These are phyloP conservation scores for Coemansia sp. DNA, from an alignment of 192 early-diverging fungal species.

Conservation along the genomic window DNA sequence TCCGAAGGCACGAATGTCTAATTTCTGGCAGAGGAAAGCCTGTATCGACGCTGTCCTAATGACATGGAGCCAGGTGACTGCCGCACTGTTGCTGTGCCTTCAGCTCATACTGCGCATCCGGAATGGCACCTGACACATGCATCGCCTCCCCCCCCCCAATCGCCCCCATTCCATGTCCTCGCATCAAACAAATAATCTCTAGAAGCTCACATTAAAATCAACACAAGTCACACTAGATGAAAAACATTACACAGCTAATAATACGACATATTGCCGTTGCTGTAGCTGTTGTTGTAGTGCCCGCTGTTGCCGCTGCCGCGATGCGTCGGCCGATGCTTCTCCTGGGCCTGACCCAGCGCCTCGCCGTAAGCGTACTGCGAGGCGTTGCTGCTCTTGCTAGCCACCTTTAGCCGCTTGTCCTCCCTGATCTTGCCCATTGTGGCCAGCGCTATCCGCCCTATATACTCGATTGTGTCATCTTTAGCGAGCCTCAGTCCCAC, in stretches of 20 bases:
- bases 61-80: neutral
- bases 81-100: neutral
- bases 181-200: too few relatives aligned
- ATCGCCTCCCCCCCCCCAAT: neutral
- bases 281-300: too few relatives aligned
- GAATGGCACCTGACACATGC: neutral
- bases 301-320: neutral
- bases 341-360: neutral
- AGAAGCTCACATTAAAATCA: too few relatives aligned
- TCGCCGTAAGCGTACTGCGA: neutral
- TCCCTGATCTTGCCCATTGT: conserved; percentile 48
- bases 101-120: neutral
- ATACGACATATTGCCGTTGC: too few relatives aligned
- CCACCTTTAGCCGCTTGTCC: conserved; percentile 11
- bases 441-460: conserved; percentile 39
- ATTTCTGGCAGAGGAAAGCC: too few relatives aligned
- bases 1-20: too few relatives aligned
- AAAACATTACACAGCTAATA: too few relatives aligned
- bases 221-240: too few relatives aligned
- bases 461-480: conserved; percentile 32
- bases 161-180: too few relatives aligned
- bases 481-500: conserved; percentile 5
- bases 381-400: neutral
- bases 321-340: neutral
- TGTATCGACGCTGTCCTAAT: neutral